Evolutionary conservation across 2,329 filamentous ascomycete genomes (phyloP).

Genomic region (Delphinella strobiligena): DNA sequence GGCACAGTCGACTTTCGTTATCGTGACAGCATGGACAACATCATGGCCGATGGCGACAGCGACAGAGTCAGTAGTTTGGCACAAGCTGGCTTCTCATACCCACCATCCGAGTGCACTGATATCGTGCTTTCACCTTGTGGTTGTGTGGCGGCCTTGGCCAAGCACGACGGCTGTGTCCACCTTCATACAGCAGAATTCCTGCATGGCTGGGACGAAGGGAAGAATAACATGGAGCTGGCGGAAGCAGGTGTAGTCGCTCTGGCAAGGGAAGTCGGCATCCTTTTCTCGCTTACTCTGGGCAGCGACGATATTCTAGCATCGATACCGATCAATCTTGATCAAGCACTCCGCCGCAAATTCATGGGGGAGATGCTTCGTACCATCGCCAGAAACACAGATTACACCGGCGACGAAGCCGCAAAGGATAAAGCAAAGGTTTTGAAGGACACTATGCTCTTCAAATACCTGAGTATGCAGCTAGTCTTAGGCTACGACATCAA

Average conservation of each 20-base stretch:
- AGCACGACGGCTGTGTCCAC: slow-evolving; percentile 30
- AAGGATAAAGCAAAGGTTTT: slow-evolving; percentile 50
- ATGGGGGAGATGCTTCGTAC: slow-evolving; percentile 55
- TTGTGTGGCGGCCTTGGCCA: slow-evolving; percentile 32
- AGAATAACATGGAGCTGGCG: slow-evolving; percentile 5
- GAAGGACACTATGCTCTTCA: slow-evolving; percentile 58
- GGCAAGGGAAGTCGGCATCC: slow-evolving; percentile 20
- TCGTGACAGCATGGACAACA: slow-evolving; percentile 52
- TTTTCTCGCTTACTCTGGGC: slow-evolving; percentile 30
- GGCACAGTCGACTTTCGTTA: slow-evolving; percentile 73
- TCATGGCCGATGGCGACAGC: slow-evolving; percentile 52
- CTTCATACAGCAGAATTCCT: slow-evolving; percentile 30
- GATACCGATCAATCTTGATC: slow-evolving; percentile 29
- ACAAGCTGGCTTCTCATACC: slow-evolving; percentile 67
- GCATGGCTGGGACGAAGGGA: slow-evolving; percentile 13
- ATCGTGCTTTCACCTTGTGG: slow-evolving; percentile 36
- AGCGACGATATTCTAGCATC: slow-evolving; percentile 38
- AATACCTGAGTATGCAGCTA: slow-evolving; percentile 67
- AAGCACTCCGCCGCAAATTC: slow-evolving; percentile 53
- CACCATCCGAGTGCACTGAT: slow-evolving; percentile 39
- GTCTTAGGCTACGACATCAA: slow-evolving; percentile 59
- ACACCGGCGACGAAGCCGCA: slow-evolving; percentile 60
- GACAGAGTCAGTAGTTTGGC: slow-evolving; percentile 57
- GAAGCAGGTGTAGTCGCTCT: slow-evolving; percentile 21
- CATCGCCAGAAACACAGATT: slow-evolving; percentile 66